phyloP scores from a whole-genome alignment of 2,329 filamentous ascomycete genomes.

The Pseudogymnoascus destructans region DNA sequence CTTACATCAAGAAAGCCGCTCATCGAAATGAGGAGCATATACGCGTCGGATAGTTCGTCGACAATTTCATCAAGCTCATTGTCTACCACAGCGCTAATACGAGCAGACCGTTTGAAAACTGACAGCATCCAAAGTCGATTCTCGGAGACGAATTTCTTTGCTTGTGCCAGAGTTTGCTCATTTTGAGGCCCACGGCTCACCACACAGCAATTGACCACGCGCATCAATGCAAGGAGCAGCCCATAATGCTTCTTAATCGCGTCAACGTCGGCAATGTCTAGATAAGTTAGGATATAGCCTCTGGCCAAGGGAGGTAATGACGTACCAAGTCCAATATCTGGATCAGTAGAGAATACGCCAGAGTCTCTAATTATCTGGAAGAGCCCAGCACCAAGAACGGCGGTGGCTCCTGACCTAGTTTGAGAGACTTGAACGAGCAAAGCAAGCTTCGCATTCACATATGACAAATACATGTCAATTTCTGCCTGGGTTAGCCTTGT shows the following conservation, averaged over 20 bases:
- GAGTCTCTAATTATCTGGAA: slow-evolving; percentile 72
- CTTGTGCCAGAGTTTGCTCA: slow-evolving; percentile 56
- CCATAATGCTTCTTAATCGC: slow-evolving; percentile 42
- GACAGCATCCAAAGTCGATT: slow-evolving; percentile 76
- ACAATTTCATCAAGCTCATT: slow-evolving; percentile 46
- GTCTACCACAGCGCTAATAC: slow-evolving; percentile 45
- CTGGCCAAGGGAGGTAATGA: slow-evolving; percentile 9
- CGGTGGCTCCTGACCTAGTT: slow-evolving; percentile 68
- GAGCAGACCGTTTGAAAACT: slow-evolving; percentile 78
- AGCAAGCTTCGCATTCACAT: slow-evolving; percentile 59
- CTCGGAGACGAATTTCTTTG: slow-evolving; percentile 65
- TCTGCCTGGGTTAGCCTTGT: slow-evolving; percentile 14
- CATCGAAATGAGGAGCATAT: slow-evolving; percentile 68
- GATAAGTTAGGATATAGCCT: slow-evolving; percentile 11
- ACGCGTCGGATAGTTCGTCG: slow-evolving; percentile 68
- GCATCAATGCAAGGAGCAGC: slow-evolving; percentile 65
- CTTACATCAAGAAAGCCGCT: slow-evolving; percentile 79
- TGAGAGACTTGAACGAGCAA: slow-evolving; percentile 76
- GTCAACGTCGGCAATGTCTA: slow-evolving; percentile 23
- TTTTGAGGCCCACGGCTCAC: slow-evolving; percentile 74
- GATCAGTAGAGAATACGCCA: slow-evolving; percentile 77
- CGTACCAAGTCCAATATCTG: slow-evolving; percentile 69
- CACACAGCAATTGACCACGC: slow-evolving; percentile 71
- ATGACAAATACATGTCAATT: slow-evolving; percentile 30
- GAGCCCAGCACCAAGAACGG: slow-evolving; percentile 79